Base-by-base conservation (phyloP, 352 stramenopile genomes). In the Phytophthora fragariae region DNA sequence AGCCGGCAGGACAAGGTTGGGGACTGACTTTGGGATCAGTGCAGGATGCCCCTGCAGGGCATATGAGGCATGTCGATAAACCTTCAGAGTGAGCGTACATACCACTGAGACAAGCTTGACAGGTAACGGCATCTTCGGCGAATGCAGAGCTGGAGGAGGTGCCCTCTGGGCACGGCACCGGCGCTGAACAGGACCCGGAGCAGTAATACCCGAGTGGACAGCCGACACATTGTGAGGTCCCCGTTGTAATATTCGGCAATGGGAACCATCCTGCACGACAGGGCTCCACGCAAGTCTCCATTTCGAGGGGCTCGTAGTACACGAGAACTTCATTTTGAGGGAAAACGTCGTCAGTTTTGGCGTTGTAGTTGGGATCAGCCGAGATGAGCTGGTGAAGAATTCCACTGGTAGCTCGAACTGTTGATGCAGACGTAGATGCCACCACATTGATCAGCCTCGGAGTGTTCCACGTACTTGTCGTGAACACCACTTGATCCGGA, bases 241-340 rank as follows among this genome's bases (percentile, higher is more conserved):
- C 70, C 0, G 73, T 87, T 5, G 77, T 79, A 3, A 21, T 19
- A 21, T 92, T 88, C 19, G 73, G 44, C 1, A 85, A 50, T 6
- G 83, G 65, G n/a, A 88, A 92, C 81, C 80, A 90, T 19, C 85
- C 83, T 5, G 71, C 46, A 9, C 81, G 80, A 63, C 85, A 92
- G 24, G 83, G 80, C 12, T 86, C 63, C 8, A 80, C 37, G 41
- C 85, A 91, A 7, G 82, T 62, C 17, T 85, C 59, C 69, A 84
- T 72, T 12, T 73, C 47, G 11, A 89, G 55, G 17, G 85, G 80
- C 55, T 91, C 83, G 35, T 80, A 90, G 62, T 90, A 91, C 10
- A 91, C 83, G 9, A 76, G 41, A 1, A 92, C 46, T 37, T 79
- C 33, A 29, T 79, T 79, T 54, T 89, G 82, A 0, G 85, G 82